Evolutionary conservation across 2,329 filamentous ascomycete species (phyloP), one percentile per base, ranked within the genome.

Genomic region (Tolypocladium endophyticum): DNA sequence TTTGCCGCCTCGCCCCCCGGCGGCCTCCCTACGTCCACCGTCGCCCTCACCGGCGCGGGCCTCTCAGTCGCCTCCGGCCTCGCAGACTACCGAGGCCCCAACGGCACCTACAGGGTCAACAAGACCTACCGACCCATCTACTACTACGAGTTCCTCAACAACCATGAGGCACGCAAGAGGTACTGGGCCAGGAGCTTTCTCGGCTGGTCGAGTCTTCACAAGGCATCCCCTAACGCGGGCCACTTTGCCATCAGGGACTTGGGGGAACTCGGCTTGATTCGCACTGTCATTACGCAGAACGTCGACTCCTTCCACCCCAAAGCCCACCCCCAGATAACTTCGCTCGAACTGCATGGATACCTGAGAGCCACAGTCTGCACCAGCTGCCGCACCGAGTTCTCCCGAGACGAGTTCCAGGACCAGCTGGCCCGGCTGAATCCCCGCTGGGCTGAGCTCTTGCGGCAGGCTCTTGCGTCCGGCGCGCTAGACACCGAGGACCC

Each of bases 151-250:
- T 99, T 97, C 69, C 74, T 91, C 52, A 77, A 81, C 55, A 89
- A 79, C 64, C 93, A 97, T 74, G 90, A 92, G 71, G 86, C 89
- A 16, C 81, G 94, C 64, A 94, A 97, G 74, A 80, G 94, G 62
- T 99, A 99, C 72, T 99, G 94, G 94, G 93, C 94, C 0, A 79
- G 94, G 56, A 96, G 90, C 70, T 99, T 96, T 72, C 77, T 99
- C 25, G 94, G 94, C 43, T 97, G 92, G 92, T 87, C 90, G 4
- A 91, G 85, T 53, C 77, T 97, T 64, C 78, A 88, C 68, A 87
- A 85, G 62, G 90, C 91, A n/a, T 78, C 77, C 60, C 92, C 93
- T 16, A 97, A 97, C 69, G 76, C 78, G 3, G 87, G 86, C 2
- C 94, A 99, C 75, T 80, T 83, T 70, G 91, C 92, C 2, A 83